Evolutionary conservation across 2,329 filamentous ascomycete genomes (phyloP).

Genomic region (Pseudocercospora crystallina): DNA sequence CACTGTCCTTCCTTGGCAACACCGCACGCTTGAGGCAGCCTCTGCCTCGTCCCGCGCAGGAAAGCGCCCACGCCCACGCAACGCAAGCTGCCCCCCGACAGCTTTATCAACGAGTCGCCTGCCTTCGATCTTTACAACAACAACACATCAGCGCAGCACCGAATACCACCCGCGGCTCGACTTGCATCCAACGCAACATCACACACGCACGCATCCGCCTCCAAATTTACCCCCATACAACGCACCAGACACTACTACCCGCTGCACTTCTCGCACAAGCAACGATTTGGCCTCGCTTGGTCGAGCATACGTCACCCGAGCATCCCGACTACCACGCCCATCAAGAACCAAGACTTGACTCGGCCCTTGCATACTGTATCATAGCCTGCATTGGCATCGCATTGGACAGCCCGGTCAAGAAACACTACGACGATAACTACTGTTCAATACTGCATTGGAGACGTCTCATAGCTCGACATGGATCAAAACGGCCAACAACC

Average conservation of each 20-base stretch:
- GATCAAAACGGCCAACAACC: slow-evolving; percentile 55
- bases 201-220: slow-evolving; percentile 14
- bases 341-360: slow-evolving; percentile 7
- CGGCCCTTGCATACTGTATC: slow-evolving; percentile 5
- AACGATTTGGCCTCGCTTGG: slow-evolving; percentile 14
- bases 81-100: slow-evolving; percentile 3
- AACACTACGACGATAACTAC: neutral
- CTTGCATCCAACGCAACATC: neutral
- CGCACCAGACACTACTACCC: slow-evolving; percentile 11
- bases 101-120: slow-evolving; percentile 5
- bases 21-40: slow-evolving; percentile 5
- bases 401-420: neutral
- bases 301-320: slow-evolving; percentile 29
- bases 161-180: too few relatives aligned
- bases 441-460: neutral
- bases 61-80: neutral
- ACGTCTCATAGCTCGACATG: slow-evolving; percentile 33
- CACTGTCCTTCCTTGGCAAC: slow-evolving; percentile 5
- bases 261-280: slow-evolving; percentile 14
- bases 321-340: slow-evolving; percentile 11
- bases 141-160: slow-evolving; percentile 4
- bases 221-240: slow-evolving; percentile 14
- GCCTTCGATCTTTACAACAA: slow-evolving; percentile 14
- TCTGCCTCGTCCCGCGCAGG: slow-evolving; percentile 1
- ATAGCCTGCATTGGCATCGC: slow-evolving; percentile 6